Conservation (phyloP, 495 filamentous ascomycete genomes). For the Penicillium daleae region DNA sequence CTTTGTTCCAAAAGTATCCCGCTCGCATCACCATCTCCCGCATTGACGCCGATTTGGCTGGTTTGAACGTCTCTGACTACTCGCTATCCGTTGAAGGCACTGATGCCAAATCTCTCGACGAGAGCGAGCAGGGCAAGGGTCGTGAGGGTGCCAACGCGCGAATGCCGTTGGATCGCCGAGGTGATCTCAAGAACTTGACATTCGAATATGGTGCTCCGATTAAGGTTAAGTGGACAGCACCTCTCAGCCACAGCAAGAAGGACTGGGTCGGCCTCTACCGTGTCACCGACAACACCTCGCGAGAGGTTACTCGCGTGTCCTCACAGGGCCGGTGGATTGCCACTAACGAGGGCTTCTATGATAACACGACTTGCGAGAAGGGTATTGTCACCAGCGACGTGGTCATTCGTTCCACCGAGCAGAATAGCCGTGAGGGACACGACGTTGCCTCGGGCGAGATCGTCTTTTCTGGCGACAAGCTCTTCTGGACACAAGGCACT, state of each 20-base stretch:
- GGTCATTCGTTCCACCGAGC: conserved; percentile 44
- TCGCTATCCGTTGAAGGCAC: conserved; percentile 73
- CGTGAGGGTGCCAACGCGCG: conserved; percentile 56
- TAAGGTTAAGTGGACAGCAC: conserved; percentile 89
- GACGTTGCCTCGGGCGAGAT: conserved; percentile 70
- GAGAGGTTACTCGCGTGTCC: conserved; percentile 79
- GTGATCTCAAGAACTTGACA: conserved; percentile 69
- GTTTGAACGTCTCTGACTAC: conserved; percentile 84
- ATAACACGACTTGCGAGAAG: conserved; percentile 72
- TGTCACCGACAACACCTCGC: conserved; percentile 87
- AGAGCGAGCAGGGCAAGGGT: conserved; percentile 48
- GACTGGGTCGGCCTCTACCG: conserved; percentile 97
- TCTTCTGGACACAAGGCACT: conserved; percentile 94
- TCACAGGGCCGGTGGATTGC: conserved; percentile 92
- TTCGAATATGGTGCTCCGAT: conserved; percentile 93
- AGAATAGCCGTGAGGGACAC: conserved; percentile 49
- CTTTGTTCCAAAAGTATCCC: conserved; percentile 88
- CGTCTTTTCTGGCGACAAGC: conserved; percentile 87
- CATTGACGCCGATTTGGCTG: conserved; percentile 78
- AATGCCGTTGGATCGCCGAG: conserved; percentile 52
- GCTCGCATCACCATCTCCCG: conserved; percentile 84
- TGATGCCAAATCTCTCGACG: conserved; percentile 54
- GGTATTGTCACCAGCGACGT: conserved; percentile 76
- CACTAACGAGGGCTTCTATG: conserved; percentile 73
- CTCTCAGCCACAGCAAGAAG: conserved; percentile 84